phyloP scores from a whole-genome alignment of 2,329 filamentous ascomycete species.

The Fusarium citri region DNA sequence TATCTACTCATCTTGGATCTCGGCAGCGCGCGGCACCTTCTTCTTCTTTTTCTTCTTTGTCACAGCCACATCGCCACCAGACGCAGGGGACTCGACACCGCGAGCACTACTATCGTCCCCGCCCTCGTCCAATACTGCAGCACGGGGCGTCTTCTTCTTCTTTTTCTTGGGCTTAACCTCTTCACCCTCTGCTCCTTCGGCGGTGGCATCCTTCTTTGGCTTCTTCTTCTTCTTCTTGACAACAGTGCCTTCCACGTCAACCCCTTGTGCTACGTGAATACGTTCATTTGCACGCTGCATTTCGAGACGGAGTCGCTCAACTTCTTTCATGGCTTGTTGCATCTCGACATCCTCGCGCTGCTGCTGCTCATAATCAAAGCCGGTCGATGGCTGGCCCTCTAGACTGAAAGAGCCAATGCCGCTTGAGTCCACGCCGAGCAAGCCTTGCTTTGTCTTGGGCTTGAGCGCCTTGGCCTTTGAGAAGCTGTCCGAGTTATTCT shows the following conservation, averaged over 20 bases:
- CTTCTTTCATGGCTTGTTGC: constrained; percentile 86
- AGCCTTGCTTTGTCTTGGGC: constrained; percentile 69
- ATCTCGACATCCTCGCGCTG: constrained; percentile 88
- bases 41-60: constrained; percentile 64
- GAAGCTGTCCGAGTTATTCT: constrained; percentile 61
- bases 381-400: constrained; percentile 56
- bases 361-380: constrained; percentile 72
- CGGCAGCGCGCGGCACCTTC: constrained; percentile 46
- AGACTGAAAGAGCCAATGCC: constrained; percentile 80
- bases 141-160: constrained; percentile 50
- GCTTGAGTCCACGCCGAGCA: constrained; percentile 90
- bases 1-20: constrained; percentile 45
- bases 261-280: constrained; percentile 77
- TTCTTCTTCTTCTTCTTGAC: constrained; percentile 74
- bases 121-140: constrained; percentile 26
- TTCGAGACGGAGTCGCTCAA: constrained; percentile 86
- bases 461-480: constrained; percentile 63
- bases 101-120: constrained; percentile 36
- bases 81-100: constrained; percentile 33
- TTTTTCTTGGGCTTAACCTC: constrained; percentile 45
- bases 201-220: constrained; percentile 56
- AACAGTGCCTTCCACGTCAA: constrained; percentile 72
- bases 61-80: constrained; percentile 48
- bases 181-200: constrained; percentile 33
- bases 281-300: constrained; percentile 87